Percentiles rank a stretch among this genome's conserved stretches.
Evolutionary conservation across 371 early-diverging fungal species (phyloP).

Genomic region (Mortierella sp.): DNA sequence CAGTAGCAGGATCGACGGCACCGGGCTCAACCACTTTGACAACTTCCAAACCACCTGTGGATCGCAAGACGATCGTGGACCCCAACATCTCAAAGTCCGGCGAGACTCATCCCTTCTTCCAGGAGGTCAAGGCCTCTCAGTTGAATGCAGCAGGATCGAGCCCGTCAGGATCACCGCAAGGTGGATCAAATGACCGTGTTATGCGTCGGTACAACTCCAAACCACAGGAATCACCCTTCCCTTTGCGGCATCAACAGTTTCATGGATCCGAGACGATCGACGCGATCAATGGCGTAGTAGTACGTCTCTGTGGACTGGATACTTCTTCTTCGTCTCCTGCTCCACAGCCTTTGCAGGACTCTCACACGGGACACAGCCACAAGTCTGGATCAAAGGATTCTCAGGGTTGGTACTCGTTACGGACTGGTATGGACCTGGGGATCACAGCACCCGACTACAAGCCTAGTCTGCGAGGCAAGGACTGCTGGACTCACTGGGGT

Average conservation of each 20-base stretch:
- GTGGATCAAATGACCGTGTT: neutral
- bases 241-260: conserved; percentile 39
- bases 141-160: conserved; percentile 6
- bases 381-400: neutral
- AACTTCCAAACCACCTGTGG: conserved; percentile 4
- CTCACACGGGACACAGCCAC: neutral
- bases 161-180: too few relatives aligned
- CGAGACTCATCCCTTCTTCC: conserved; percentile 53
- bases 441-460: conserved; percentile 30
- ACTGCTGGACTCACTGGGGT: conserved; percentile 41
- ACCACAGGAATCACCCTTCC: conserved; percentile 29
- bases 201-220: conserved; percentile 13
- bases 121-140: conserved; percentile 39
- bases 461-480: conserved; percentile 24
- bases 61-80: conserved; percentile 29
- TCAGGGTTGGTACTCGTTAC: conserved; percentile 34
- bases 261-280: conserved; percentile 51
- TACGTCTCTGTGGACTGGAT: conserved; percentile 32
- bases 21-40: neutral
- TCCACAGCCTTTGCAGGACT: neutral
- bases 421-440: conserved; percentile 32
- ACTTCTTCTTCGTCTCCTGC: neutral
- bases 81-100: conserved; percentile 53
- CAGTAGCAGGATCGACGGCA: neutral
- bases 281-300: conserved; percentile 40